Base-by-base conservation (phyloP, 805 yeast species). In the Ogataea pilisensis region DNA sequence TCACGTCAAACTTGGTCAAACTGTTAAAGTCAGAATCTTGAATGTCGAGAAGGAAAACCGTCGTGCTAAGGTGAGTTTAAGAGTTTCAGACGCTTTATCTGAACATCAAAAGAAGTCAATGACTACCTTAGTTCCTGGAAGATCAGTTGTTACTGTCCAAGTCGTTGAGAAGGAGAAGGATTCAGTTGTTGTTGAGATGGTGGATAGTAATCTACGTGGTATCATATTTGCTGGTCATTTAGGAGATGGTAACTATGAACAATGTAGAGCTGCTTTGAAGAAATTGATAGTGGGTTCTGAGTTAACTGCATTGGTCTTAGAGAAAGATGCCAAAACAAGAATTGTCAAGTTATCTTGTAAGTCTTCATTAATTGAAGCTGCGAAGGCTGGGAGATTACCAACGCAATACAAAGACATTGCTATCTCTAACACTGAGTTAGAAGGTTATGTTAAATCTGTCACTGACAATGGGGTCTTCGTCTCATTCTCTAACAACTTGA, bases 381-480 rank as follows among this genome's bases (percentile, higher is more conserved):
- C 89, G 13, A 66, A 74, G 49, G 54, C 59, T 1, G 55, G 54
- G 19, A 65, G 63, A 2, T 61, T 90, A 12, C 96, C 96, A 29
- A 49, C 69, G 4, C 50, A 63, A 5, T 83, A 78, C 54, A 68
- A 70, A 14, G 95, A 85, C 31, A 68, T 89, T 35, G 54, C 64
- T 29, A 64, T 70, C 12, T 73, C 77, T 8, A 65, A 66, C 33
- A 65, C 66, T 19, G 54, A 67, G 22, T 62, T 86, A 38, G 73
- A 76, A 42, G 99, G 98, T 32, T 90, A 71, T 58, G 78, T 91
- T 30, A 83, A 79, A 50, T 81, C 89, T 16, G 77, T 83, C 16
- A 85, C 95, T n/a, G 73, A 72, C 34, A 73, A 73, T 57, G 98
- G 98, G 49, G 69, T 88, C 11, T 91, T 91, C 58, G 84, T 91